phyloP scores from a whole-genome alignment of 345 rosid genomes.

The Arabidopsis thaliana region TAIR10.1 NC_003075.7:17664501-17665000 shows the following conservation, averaged over 20 bases:
- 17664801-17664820: constrained; percentile 73
- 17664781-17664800: constrained; percentile 92
- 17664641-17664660: constrained; percentile 82
- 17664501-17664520: constrained; percentile 63
- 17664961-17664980: not conserved
- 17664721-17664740: constrained; percentile 86
- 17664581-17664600: constrained; percentile 70
- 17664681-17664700: constrained; percentile 71
- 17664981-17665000: not conserved
- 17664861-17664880: constrained; percentile 45
- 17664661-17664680: constrained; percentile 72
- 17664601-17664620: constrained; percentile 83
- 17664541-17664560: constrained; percentile 63
- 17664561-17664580: constrained; percentile 62
- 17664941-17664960: constrained; percentile 7
- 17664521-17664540: constrained; percentile 73
- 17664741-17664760: constrained; percentile 88
- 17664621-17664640: constrained; percentile 67
- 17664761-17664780: constrained; percentile 94
- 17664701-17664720: constrained; percentile 90
- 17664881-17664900: constrained; percentile 66
- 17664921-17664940: constrained; percentile 55
- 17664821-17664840: constrained; percentile 61
- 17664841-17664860: constrained; percentile 52
- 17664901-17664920: constrained; percentile 67